phyloP scores from a whole-genome alignment of 2,329 filamentous ascomycete species.

The Ramularia endophylla region DNA sequence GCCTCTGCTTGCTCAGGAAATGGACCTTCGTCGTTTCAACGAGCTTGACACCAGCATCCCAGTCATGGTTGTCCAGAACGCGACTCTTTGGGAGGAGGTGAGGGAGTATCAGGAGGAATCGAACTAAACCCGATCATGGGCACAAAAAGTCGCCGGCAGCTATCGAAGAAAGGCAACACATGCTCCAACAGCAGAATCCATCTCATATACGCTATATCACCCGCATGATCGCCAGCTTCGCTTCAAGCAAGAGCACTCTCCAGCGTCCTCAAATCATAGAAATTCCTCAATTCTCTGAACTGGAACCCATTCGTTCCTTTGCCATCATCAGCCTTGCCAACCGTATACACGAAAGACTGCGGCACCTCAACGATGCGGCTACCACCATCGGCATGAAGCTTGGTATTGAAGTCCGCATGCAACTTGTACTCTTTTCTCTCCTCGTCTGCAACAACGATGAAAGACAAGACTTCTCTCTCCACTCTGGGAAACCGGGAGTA shows the following conservation, averaged over 20 bases:
- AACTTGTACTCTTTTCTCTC: conserved; percentile 5
- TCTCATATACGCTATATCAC: no score
- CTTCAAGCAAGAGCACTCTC: conserved; percentile 8
- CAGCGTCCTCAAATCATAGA: conserved; percentile 13
- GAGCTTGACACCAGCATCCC: conserved; percentile 52
- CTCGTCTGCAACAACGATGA: conserved; percentile 7
- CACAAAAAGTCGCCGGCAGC: no score
- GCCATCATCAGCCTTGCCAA: conserved; percentile 11
- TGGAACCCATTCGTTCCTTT: conserved; percentile 11
- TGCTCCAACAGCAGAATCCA: no score
- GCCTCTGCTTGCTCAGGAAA: conserved; percentile 59
- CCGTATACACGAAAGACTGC: conserved; percentile 11
- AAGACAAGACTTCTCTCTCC: conserved; percentile 7
- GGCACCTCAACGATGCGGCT: conserved; percentile 6
- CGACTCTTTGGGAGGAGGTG: conserved; percentile 28
- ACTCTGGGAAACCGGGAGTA: conserved; percentile 6
- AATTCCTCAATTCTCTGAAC: conserved; percentile 13
- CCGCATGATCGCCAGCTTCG: no score
- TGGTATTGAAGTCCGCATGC: conserved; percentile 10
- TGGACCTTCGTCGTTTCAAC: conserved; percentile 63
- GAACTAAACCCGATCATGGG: no score
- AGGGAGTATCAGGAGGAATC: conserved; percentile 32
- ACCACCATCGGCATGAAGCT: conserved; percentile 2
- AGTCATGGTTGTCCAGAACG: conserved; percentile 29
- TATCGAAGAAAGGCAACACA: no score